phyloP scores from a whole-genome alignment of 352 stramenopile genomes.

The Phytophthora vignae region DNA sequence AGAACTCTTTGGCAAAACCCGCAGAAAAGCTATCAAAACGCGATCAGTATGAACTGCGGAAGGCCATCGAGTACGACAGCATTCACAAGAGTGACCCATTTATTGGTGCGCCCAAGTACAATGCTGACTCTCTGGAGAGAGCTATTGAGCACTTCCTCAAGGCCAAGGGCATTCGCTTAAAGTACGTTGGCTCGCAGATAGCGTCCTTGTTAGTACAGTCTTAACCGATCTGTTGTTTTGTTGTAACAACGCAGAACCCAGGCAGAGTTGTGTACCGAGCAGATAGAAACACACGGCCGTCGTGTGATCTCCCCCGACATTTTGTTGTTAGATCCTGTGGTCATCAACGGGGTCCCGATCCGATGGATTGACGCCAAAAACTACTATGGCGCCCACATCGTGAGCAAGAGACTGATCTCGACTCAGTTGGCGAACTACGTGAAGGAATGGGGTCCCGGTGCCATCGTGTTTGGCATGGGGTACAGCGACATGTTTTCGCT shows the following conservation, averaged over 20 bases:
- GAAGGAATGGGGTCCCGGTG: conserved; percentile 86
- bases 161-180: conserved; percentile 77
- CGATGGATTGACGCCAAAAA: conserved; percentile 91
- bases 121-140: conserved; percentile 74
- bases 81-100: conserved; percentile 88
- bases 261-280: conserved; percentile 71
- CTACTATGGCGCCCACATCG: conserved; percentile 90
- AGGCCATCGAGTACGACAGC: conserved; percentile 80
- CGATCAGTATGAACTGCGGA: conserved; percentile 76
- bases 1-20: conserved; percentile 65
- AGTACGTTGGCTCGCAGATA: conserved; percentile 45
- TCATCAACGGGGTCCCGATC: conserved; percentile 87
- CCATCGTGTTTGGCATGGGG: conserved; percentile 89
- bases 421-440: conserved; percentile 85
- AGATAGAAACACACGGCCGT: conserved; percentile 68
- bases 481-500: conserved; percentile 90
- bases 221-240: conserved; percentile 9
- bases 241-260: conserved; percentile 55
- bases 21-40: conserved; percentile 63
- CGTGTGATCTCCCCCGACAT: conserved; percentile 86
- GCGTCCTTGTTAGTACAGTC: background rate
- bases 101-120: conserved; percentile 74
- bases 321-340: conserved; percentile 78
- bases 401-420: conserved; percentile 86
- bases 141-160: conserved; percentile 82